phyloP scores from a whole-genome alignment of 1,284 basidiomycete species.

The Tilletia horrida region DNA sequence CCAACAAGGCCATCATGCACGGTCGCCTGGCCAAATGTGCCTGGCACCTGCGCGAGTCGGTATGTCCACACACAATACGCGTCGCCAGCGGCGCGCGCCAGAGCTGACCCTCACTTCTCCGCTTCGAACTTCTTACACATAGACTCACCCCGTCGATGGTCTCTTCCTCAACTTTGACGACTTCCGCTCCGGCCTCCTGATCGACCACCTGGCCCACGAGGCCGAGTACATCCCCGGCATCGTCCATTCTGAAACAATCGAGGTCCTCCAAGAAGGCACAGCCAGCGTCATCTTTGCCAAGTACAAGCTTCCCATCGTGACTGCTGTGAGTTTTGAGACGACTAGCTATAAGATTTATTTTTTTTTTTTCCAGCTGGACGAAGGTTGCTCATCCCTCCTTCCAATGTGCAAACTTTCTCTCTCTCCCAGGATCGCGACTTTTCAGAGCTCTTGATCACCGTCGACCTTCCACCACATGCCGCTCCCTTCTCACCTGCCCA shows the following conservation, averaged over 20 bases:
- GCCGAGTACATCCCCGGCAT: slow-evolving; percentile 40
- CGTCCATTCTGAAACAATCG: slow-evolving; percentile 27
- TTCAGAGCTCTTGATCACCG: slow-evolving; percentile 42
- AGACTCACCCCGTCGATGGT: slow-evolving; percentile 26
- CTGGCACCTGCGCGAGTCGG: slow-evolving; percentile 14
- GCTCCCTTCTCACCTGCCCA: slow-evolving; percentile 41
- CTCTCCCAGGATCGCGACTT: slow-evolving; percentile 42
- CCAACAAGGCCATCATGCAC: slow-evolving; percentile 10
- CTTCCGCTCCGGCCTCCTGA: slow-evolving; percentile 35
- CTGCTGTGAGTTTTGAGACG: neutral
- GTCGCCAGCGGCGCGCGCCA: no score
- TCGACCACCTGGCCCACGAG: slow-evolving; percentile 39
- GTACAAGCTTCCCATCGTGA: slow-evolving; percentile 39
- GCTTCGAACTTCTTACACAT: neutral
- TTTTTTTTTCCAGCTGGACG: neutral
- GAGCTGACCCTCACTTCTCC: no score
- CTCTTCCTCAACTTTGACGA: slow-evolving; percentile 33
- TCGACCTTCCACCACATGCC: slow-evolving; percentile 39
- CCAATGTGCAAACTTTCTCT: neutral
- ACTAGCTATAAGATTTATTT: neutral
- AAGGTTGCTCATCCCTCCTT: no score
- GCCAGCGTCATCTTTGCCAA: slow-evolving; percentile 9
- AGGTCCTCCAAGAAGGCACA: slow-evolving; percentile 1
- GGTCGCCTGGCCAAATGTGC: neutral
- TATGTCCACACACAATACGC: neutral